Conservation (phyloP, 371 early-diverging fungal species). For the Coemansia sp. region DNA sequence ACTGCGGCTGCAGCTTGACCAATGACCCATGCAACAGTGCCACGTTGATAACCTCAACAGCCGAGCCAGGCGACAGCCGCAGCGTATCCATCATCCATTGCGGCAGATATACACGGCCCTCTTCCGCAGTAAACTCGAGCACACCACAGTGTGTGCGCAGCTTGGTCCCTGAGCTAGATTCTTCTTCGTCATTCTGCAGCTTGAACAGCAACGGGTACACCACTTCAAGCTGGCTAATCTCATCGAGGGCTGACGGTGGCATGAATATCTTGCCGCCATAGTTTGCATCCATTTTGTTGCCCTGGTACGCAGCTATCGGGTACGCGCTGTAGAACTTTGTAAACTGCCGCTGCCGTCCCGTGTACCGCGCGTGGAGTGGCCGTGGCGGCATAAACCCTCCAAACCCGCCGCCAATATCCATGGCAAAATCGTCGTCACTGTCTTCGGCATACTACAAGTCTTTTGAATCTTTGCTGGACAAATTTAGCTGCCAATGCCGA, state of each 20-base stretch:
- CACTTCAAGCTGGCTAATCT: conserved; percentile 81
- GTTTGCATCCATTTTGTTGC: conserved; percentile 42
- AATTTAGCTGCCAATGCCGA: neutral
- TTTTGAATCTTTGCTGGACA: neutral
- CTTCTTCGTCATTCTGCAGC: conserved; percentile 57
- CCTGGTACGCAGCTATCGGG: conserved; percentile 30
- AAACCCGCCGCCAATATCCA: conserved; percentile 12
- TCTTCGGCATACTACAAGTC: conserved; percentile 41
- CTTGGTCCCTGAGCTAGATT: conserved; percentile 22
- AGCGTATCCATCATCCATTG: conserved; percentile 98
- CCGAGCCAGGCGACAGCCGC: conserved; percentile 67
- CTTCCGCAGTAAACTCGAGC: conserved; percentile 97
- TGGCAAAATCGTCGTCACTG: conserved; percentile 26
- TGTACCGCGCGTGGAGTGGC: conserved; percentile 4
- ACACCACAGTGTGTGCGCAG: conserved; percentile 93
- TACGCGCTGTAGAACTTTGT: conserved; percentile 42
- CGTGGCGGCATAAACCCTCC: conserved; percentile 12
- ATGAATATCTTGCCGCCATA: conserved; percentile 58
- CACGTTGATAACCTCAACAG: conserved; percentile 79
- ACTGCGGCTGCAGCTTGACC: conserved; percentile 98
- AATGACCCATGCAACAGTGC: conserved; percentile 84
- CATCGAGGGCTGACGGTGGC: conserved; percentile 86
- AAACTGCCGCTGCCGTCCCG: conserved; percentile 35
- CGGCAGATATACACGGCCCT: conserved; percentile 94
- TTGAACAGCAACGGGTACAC: conserved; percentile 92